These are phyloP conservation scores for Pythium sukuiense DNA, from an alignment of 352 stramenopile species.

Conservation along the genomic window DNA sequence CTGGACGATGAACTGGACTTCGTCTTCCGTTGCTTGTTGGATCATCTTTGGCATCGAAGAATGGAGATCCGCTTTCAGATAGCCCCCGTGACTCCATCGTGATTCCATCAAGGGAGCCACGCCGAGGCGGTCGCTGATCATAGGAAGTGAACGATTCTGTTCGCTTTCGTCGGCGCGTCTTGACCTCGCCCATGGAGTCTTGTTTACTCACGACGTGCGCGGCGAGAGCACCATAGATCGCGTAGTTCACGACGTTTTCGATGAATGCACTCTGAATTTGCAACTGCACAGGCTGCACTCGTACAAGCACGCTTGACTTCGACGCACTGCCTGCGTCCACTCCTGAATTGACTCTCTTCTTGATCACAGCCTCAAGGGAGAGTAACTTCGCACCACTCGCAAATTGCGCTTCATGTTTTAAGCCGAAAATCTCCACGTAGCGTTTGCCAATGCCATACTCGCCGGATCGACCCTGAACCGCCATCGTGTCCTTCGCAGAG, in stretches of 20 bases:
- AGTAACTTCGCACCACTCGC: conserved; percentile 32
- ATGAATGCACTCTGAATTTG: conserved; percentile 61
- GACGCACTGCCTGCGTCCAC: not conserved
- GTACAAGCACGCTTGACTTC: conserved; percentile 44
- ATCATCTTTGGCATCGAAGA: conserved; percentile 65
- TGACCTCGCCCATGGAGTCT: conserved; percentile 2
- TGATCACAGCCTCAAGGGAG: conserved; percentile 40
- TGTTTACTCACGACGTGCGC: conserved; percentile 39
- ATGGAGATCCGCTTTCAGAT: conserved; percentile 39
- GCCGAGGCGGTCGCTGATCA: conserved; percentile 5
- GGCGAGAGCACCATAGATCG: conserved; percentile 54
- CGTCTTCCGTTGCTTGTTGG: not conserved
- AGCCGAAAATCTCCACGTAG: conserved; percentile 58
- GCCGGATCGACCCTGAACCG: conserved; percentile 3
- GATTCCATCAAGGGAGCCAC: not conserved
- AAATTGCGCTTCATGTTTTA: conserved; percentile 29
- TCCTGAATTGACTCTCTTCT: not conserved
- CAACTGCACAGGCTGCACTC: conserved; percentile 55
- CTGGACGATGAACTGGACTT: not conserved
- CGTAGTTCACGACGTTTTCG: conserved; percentile 56
- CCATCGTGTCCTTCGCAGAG: conserved; percentile 27
- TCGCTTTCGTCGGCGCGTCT: conserved; percentile 10
- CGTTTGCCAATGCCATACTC: conserved; percentile 22
- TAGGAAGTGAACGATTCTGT: conserved; percentile 24
- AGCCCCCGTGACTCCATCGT: conserved; percentile 1